Base-by-base conservation (phyloP, 129 eudicot species). In the Lonicera japonica region DNA sequence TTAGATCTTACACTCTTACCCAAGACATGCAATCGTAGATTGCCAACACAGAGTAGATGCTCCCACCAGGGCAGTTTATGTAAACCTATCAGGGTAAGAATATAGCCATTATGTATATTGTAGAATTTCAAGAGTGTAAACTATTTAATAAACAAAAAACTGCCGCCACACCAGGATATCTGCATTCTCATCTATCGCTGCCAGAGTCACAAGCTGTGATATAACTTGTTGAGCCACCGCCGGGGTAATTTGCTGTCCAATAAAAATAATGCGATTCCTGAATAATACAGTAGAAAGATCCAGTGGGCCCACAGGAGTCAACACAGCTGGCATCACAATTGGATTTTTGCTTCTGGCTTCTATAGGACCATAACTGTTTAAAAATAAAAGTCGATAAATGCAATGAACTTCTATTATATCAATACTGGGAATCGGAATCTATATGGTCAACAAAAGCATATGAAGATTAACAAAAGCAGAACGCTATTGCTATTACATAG, bases 21-120 rank as follows among this genome's bases (percentile, higher is more conserved):
- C 98, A 87, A 29, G 98, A 92, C 98, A 92, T 92, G 88, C 98
- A 92, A 68, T 92, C 98, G 74, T 87, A 92, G 23, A 92, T 82
- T 67, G 95, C 98, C 73, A 88, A 64, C 70, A 92, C 86, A 48
- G 98, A 87, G 84, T 87, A 92, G 6, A 82, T 73, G 75, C 95
- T 87, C 76, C 97, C 97, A 55, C 97, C 97, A 56, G 91, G 91
- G 76, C 91, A 79, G 69, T 92, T 92, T 47, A 92, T 77, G 67
- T 92, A 92, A 41, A 92, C 68, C 98, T 92, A 69, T 36, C 17
- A 18, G n/a, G 56, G 8, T 39, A 51, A 24, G 24, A 38, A 68
- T 19, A 57, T 3, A 63, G 8, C 6, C 68, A 61, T 51, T 4
- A 58, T 11, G 21, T 25, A 50, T 55, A 48, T 54, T 57, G 13